These are phyloP conservation scores for Pisolithus microcarpus DNA, from an alignment of 768 basidiomycete genomes.

Conservation along the genomic window DNA sequence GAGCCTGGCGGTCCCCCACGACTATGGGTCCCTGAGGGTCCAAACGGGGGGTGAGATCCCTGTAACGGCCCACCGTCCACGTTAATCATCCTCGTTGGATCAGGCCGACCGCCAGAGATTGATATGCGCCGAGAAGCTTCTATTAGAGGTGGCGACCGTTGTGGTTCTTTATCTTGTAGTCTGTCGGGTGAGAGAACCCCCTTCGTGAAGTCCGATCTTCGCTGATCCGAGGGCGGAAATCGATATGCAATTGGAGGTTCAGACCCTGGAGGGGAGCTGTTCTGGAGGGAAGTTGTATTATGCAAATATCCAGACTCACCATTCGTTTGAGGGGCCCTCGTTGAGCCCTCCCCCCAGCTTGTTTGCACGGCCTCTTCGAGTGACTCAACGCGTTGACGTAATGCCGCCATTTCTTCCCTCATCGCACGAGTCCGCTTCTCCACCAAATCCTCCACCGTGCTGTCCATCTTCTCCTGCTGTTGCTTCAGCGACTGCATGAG, in stretches of 20 bases:
- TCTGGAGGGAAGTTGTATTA: constrained; percentile 27
- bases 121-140: constrained; percentile 44
- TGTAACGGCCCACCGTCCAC: constrained; percentile 3
- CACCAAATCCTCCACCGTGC: constrained; percentile 51
- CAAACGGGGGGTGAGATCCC: constrained; percentile 11
- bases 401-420: constrained; percentile 51
- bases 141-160: constrained; percentile 39
- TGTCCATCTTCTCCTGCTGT: constrained; percentile 58
- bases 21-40: constrained; percentile 11
- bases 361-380: constrained; percentile 44
- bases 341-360: constrained; percentile 18
- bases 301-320: constrained; percentile 15
- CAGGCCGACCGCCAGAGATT: constrained; percentile 42
- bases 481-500: constrained; percentile 47
- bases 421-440: constrained; percentile 54
- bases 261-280: constrained; percentile 28
- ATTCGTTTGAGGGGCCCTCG: constrained; percentile 8
- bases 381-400: constrained; percentile 62
- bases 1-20: constrained; percentile 12
- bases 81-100: constrained; percentile 28
- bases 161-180: constrained; percentile 31
- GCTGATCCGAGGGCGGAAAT: constrained; percentile 38
- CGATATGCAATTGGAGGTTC: constrained; percentile 36
- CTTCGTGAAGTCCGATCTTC: constrained; percentile 29
- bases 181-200: constrained; percentile 37